A percentile compares a stretch with the other conserved stretches of the same genome.
Evolutionary conservation across 345 rosid genomes (phyloP).

Genomic region (Pugionium cornutum): DNA sequence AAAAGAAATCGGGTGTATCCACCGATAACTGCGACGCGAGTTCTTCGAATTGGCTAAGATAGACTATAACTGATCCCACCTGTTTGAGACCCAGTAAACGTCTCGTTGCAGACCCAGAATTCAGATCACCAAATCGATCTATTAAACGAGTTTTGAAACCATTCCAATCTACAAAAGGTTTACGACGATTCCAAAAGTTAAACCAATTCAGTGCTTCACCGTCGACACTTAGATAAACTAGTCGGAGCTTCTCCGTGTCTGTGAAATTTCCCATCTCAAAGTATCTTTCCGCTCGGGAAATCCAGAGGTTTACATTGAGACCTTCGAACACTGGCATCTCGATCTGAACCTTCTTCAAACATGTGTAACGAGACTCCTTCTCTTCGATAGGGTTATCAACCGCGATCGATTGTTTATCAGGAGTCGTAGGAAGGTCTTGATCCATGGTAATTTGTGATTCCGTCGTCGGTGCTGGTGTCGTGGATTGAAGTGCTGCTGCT

Average conservation of each 20-base stretch:
- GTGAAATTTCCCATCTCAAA: conserved; percentile 26
- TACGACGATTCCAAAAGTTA: neutral
- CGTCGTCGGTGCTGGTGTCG: neutral
- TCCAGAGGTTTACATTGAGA: conserved; percentile 8
- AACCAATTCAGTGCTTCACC: conserved; percentile 29
- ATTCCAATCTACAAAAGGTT: conserved; percentile 19
- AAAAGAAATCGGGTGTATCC: neutral
- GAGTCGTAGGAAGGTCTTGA: neutral
- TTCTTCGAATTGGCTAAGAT: conserved; percentile 24
- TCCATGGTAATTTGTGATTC: neutral
- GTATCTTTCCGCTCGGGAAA: conserved; percentile 29
- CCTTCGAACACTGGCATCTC: conserved; percentile 39
- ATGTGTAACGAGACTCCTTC: conserved; percentile 2
- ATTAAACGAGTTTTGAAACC: conserved; percentile 19
- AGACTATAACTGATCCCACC: conserved; percentile 10
- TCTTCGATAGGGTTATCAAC: neutral
- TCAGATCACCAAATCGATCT: conserved; percentile 13
- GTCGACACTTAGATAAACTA: conserved; percentile 14
- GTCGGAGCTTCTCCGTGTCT: conserved; percentile 18
- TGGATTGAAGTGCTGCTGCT: neutral
- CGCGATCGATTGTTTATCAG: neutral
- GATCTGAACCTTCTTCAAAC: conserved; percentile 10
- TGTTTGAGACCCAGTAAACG: conserved; percentile 19
- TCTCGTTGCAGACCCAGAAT: neutral
- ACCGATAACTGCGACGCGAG: conserved; percentile 11